Evolutionary conservation across 768 basidiomycete genomes (phyloP), one percentile per base, ranked within the genome.

Genomic region (Lentinula sp.): DNA sequence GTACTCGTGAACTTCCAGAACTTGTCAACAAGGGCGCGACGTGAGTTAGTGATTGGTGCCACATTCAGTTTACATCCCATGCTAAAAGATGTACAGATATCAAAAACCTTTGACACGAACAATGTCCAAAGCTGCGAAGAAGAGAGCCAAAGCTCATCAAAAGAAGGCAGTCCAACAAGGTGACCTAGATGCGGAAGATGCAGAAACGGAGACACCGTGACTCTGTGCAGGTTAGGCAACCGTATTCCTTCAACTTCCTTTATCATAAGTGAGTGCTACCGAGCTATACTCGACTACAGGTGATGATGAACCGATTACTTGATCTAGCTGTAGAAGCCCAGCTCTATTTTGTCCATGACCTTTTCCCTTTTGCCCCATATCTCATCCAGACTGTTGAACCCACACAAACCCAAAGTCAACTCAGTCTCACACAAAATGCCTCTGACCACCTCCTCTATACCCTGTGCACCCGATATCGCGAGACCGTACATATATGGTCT

Each of bases 41-140:
- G 87, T 86, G 65, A 64, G 83, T 73, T 48, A 2, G 7, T 13
- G 37, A 39, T 39, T 13, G 3, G 37, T 28, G 28, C 2, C 31
- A 4, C 31, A 5, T 11, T 32, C 28, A 31, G 34, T 4, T 42
- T 9, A n/a, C 9, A 45, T 13, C 9, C 35, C 50, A 18, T 52
- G 50, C 51, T 35, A 15, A 42, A 39, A 1, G 51, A 31, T 49
- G 23, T 21, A 2, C 70, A 90, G 89, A 53, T 79, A 84, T 62
- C 89, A 91, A 67, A 65, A 73, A 15, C 85, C 88, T 0, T 62
- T 67, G 11, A 69, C 72, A 18, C 82, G 87, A 16, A 80, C 77
- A 62, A 66, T 88, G 50, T 80, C 84, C 28, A 88, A 80, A 63
- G 77, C 83, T 2, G 84, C 87, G 0, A 84, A 82, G 68, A 73